Conservation (phyloP, 768 basidiomycete genomes). For the Candolleomyces aberdarensis region DNA sequence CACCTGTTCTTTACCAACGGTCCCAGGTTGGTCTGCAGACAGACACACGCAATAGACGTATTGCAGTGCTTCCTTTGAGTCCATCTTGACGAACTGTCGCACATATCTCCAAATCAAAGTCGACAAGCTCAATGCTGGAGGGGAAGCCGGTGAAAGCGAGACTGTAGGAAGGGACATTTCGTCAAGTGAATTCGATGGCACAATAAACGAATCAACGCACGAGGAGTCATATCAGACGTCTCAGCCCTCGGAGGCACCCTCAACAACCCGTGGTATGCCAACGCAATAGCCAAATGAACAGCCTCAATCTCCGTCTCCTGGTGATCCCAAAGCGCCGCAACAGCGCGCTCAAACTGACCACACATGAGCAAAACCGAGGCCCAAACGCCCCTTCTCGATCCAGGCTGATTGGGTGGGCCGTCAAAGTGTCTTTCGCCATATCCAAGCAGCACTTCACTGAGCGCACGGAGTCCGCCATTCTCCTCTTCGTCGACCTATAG, state of each 20-base stretch:
- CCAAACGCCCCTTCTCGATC: constrained; percentile 67
- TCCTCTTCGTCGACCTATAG: constrained; percentile 77
- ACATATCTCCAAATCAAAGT: constrained; percentile 92
- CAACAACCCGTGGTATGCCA: constrained; percentile 91
- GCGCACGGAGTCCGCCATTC: constrained; percentile 66
- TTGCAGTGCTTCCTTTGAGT: constrained; percentile 90
- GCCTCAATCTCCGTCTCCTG: constrained; percentile 88
- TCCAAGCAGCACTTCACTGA: constrained; percentile 72
- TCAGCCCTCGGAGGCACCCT: constrained; percentile 80
- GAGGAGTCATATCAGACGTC: constrained; percentile 77
- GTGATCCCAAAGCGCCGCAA: constrained; percentile 87
- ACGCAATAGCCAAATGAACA: constrained; percentile 87
- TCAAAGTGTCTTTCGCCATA: constrained; percentile 86
- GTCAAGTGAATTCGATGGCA: not conserved
- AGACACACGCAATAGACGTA: constrained; percentile 89
- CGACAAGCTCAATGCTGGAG: constrained; percentile 75
- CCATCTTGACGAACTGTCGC: constrained; percentile 87
- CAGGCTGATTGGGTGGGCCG: constrained; percentile 55
- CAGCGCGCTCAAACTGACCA: constrained; percentile 92
- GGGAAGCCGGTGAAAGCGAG: constrained; percentile 60
- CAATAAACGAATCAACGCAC: constrained; percentile 42
- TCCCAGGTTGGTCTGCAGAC: constrained; percentile 62
- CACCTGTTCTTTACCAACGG: constrained; percentile 81
- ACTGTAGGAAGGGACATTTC: constrained; percentile 37
- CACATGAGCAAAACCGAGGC: constrained; percentile 83